Percentiles rank a stretch among this genome's conserved stretches.
phyloP scores from a whole-genome alignment of 2,329 filamentous ascomycete genomes.

The Hymenotorrendiella dingleyae region DNA sequence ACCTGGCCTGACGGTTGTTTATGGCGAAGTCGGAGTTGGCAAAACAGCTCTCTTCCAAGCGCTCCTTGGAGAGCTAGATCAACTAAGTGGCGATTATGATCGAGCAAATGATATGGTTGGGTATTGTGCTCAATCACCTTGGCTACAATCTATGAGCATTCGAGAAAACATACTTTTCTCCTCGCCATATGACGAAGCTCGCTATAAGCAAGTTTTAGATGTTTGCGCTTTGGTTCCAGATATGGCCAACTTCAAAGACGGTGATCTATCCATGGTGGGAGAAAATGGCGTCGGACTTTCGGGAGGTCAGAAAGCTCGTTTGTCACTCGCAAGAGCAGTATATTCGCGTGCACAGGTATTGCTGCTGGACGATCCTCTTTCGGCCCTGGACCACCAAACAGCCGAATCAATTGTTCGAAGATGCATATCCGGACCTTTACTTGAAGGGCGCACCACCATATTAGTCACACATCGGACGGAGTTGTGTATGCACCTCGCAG shows the following conservation, averaged over 20 bases:
- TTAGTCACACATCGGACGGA: conserved; percentile 63
- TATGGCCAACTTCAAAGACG: conserved; percentile 56
- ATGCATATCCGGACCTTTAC: conserved; percentile 48
- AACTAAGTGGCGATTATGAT: conserved; percentile 31
- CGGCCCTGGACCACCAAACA: conserved; percentile 58
- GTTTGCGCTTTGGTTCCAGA: conserved; percentile 57
- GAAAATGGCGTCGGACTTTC: conserved; percentile 57
- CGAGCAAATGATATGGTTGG: conserved; percentile 51
- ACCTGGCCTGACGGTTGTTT: conserved; percentile 52
- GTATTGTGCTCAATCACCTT: conserved; percentile 61
- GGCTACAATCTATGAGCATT: conserved; percentile 65
- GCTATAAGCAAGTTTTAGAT: conserved; percentile 64
- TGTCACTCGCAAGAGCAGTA: conserved; percentile 54
- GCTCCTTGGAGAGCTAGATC: conserved; percentile 30
- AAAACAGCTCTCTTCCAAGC: conserved; percentile 44
- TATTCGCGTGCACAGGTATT: conserved; percentile 50
- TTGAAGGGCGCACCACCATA: conserved; percentile 47
- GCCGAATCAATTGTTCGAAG: conserved; percentile 54
- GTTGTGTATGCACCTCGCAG: conserved; percentile 65
- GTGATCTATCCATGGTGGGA: conserved; percentile 55
- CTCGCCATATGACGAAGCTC: conserved; percentile 59
- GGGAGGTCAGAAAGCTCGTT: conserved; percentile 54
- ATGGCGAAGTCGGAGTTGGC: conserved; percentile 57
- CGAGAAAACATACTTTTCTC: conserved; percentile 63
- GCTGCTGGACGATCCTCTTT: conserved; percentile 53